These are phyloP conservation scores for Colletotrichum gloeosporioides DNA, from an alignment of 2,329 filamentous ascomycete genomes.

Conservation along the genomic window DNA sequence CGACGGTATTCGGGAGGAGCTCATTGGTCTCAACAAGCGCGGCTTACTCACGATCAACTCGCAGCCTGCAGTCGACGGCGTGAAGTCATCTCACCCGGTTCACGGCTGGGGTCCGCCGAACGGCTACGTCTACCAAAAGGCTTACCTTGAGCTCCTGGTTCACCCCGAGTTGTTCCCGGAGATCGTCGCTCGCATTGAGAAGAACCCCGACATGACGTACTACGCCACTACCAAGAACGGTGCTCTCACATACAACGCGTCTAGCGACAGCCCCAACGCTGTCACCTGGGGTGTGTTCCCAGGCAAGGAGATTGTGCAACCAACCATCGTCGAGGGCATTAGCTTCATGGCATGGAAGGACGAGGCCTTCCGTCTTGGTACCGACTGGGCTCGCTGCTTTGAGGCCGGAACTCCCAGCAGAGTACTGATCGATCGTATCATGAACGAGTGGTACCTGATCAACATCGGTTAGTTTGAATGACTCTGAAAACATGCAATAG, in stretches of 20 bases:
- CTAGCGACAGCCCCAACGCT: slow-evolving; percentile 89
- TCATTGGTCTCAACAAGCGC: slow-evolving; percentile 82
- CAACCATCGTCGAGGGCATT: slow-evolving; percentile 98
- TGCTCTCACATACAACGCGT: slow-evolving; percentile 79
- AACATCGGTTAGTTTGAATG: slow-evolving; percentile 78
- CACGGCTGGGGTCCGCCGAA: slow-evolving; percentile 95
- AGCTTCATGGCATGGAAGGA: slow-evolving; percentile 99
- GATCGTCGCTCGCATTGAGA: slow-evolving; percentile 78
- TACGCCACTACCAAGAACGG: slow-evolving; percentile 90
- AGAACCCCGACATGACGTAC: slow-evolving; percentile 85
- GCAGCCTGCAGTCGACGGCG: slow-evolving; percentile 91
- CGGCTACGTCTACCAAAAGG: slow-evolving; percentile 98
- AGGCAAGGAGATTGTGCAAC: slow-evolving; percentile 98
- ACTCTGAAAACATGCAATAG: background rate
- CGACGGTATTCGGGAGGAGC: slow-evolving; percentile 74
- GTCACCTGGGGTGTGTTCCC: slow-evolving; percentile 99
- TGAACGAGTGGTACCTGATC: slow-evolving; percentile 91
- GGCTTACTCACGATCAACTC: slow-evolving; percentile 97
- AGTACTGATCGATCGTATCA: slow-evolving; percentile 79
- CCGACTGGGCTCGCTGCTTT: slow-evolving; percentile 94
- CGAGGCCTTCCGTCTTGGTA: slow-evolving; percentile 90
- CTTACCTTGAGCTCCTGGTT: slow-evolving; percentile 91
- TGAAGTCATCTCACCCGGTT: slow-evolving; percentile 83
- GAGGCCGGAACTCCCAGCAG: slow-evolving; percentile 78
- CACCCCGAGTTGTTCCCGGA: slow-evolving; percentile 80